These are phyloP conservation scores for Citrus glauca DNA, from an alignment of 345 rosid species.

Conservation along the genomic window DNA sequence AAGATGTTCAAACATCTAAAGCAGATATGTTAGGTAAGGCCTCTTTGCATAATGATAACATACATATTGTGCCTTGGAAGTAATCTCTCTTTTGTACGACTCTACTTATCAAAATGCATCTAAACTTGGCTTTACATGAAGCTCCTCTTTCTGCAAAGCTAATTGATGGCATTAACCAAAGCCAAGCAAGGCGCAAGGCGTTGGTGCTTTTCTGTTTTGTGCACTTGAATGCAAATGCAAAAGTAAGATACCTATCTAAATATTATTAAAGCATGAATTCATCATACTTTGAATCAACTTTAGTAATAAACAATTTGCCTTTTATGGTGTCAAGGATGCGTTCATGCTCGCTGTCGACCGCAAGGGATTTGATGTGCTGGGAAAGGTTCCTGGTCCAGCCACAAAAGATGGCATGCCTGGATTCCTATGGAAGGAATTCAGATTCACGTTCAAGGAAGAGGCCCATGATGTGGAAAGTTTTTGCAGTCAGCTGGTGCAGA, in stretches of 20 bases:
- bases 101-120: slow-evolving; percentile 5
- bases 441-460: slow-evolving; percentile 55
- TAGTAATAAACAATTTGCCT: not conserved
- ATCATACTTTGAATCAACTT: not conserved
- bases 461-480: slow-evolving; percentile 50
- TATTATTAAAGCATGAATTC: not conserved
- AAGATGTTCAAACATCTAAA: slow-evolving; percentile 47
- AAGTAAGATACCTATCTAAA: slow-evolving; percentile 37
- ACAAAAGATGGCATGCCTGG: slow-evolving; percentile 25
- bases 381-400: slow-evolving; percentile 39
- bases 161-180: slow-evolving; percentile 83
- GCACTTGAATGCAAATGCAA: slow-evolving; percentile 58
- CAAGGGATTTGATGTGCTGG: slow-evolving; percentile 61
- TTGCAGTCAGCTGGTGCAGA: slow-evolving; percentile 54
- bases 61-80: not conserved
- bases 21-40: slow-evolving; percentile 64
- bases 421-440: slow-evolving; percentile 65
- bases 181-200: slow-evolving; percentile 76
- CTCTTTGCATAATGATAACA: not conserved
- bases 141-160: slow-evolving; percentile 66
- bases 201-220: slow-evolving; percentile 72
- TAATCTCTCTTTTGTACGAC: not conserved
- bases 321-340: slow-evolving; percentile 53
- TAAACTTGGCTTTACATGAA: slow-evolving; percentile 22
- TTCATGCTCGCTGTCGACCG: slow-evolving; percentile 52